These are phyloP conservation scores for Fallopia convolvulus DNA, from an alignment of 148 eudicot genomes.

Conservation along the genomic window DNA sequence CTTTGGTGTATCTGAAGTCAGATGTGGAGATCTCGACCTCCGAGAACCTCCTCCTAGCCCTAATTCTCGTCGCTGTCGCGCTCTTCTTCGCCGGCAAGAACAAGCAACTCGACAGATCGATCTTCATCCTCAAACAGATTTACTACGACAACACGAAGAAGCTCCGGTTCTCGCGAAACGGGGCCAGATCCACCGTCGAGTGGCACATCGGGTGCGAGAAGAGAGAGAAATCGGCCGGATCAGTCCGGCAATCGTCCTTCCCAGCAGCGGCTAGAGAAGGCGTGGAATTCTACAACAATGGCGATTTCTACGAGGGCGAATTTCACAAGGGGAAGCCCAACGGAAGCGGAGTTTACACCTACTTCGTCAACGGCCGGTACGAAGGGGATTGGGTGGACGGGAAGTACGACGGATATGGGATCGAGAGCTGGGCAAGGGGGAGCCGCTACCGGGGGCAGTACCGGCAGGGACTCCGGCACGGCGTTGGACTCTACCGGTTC, in stretches of 20 bases:
- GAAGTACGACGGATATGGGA: slow-evolving; percentile 77
- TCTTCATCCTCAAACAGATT: slow-evolving; percentile 15
- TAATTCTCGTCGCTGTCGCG: slow-evolving; percentile 45
- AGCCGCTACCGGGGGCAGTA: slow-evolving; percentile 78
- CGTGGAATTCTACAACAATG: slow-evolving; percentile 69
- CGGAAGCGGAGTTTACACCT: slow-evolving; percentile 80
- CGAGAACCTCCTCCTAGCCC: slow-evolving; percentile 48
- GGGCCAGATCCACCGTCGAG: slow-evolving; percentile 39
- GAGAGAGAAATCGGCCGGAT: neutral
- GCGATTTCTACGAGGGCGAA: slow-evolving; percentile 86
- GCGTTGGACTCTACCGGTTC: slow-evolving; percentile 70
- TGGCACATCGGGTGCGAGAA: slow-evolving; percentile 44
- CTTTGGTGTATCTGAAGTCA: slow-evolving; percentile 27
- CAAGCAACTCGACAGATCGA: slow-evolving; percentile 22
- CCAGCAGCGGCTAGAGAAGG: slow-evolving; percentile 37
- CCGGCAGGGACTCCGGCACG: slow-evolving; percentile 64
- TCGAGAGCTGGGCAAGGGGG: slow-evolving; percentile 87
- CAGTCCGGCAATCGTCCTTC: neutral
- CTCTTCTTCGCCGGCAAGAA: slow-evolving; percentile 43
- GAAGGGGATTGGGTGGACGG: slow-evolving; percentile 98
- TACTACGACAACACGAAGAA: slow-evolving; percentile 13
- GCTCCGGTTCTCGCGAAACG: slow-evolving; percentile 14
- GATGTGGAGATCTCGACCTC: slow-evolving; percentile 39
- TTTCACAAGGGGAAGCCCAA: slow-evolving; percentile 72
- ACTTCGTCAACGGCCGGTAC: slow-evolving; percentile 64